These are phyloP conservation scores for Pseudogymnoascus sp. DNA, from an alignment of 2,329 filamentous ascomycete genomes.

Conservation along the genomic window DNA sequence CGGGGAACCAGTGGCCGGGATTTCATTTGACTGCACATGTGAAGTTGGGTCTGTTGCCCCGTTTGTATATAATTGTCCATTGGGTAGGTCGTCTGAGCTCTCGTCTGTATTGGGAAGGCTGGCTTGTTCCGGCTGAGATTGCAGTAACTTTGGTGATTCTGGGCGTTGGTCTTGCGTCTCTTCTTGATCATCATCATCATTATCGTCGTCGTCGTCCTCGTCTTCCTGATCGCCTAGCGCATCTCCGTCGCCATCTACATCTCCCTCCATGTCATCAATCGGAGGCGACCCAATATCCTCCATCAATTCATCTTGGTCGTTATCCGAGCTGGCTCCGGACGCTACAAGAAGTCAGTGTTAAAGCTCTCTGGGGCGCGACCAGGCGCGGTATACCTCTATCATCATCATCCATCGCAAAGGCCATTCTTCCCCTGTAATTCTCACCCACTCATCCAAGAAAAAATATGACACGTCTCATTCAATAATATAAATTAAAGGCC, in stretches of 20 bases:
- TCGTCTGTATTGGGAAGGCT: constrained; percentile 25
- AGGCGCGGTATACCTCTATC: constrained; percentile 25
- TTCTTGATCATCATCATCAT: constrained; percentile 51
- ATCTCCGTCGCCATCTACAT: constrained; percentile 30
- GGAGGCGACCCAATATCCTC: constrained; percentile 38
- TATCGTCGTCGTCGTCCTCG: constrained; percentile 30
- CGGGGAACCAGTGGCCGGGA: constrained; percentile 29
- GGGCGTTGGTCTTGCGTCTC: constrained; percentile 39
- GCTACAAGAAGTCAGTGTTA: constrained; percentile 20
- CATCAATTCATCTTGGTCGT: constrained; percentile 54
- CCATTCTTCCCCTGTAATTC: constrained; percentile 14
- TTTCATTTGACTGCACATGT: constrained; percentile 25
- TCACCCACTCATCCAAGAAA: constrained; percentile 7
- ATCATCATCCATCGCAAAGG: constrained; percentile 30
- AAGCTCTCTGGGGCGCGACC: neutral
- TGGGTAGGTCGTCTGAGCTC: constrained; percentile 26
- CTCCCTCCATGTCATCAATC: constrained; percentile 31
- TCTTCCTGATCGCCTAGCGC: constrained; percentile 31
- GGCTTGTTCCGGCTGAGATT: constrained; percentile 24
- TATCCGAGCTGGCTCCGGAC: constrained; percentile 42
- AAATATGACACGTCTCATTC: neutral
- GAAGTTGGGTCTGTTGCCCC: constrained; percentile 26
- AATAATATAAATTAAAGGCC: neutral
- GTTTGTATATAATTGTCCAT: constrained; percentile 20
- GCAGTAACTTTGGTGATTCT: neutral